Evolutionary conservation across 139 green algal species (phyloP).

Genomic region (Dunaliella sp.): DNA sequence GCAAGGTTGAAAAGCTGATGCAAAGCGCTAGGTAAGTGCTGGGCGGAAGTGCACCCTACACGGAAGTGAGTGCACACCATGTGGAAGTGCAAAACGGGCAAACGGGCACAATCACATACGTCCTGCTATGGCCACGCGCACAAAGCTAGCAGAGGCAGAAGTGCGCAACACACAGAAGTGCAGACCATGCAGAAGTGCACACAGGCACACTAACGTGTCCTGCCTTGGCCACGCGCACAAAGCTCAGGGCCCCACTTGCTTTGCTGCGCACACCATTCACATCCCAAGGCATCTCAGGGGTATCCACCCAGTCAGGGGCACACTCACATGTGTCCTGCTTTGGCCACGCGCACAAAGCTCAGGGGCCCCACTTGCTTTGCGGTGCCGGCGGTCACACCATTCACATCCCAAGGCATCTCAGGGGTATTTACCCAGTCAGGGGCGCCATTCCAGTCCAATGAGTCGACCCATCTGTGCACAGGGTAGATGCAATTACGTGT

Average conservation of each 20-base stretch:
- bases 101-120: conserved; percentile 39
- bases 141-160: no score
- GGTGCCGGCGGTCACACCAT: conserved; percentile 51
- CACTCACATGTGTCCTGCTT: conserved; percentile 56
- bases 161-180: no score
- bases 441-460: conserved; percentile 52
- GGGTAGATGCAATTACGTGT: conserved; percentile 13
- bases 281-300: conserved; percentile 55
- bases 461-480: conserved; percentile 83
- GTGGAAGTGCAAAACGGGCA: no score
- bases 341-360: conserved; percentile 66
- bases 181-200: no score
- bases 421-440: conserved; percentile 36
- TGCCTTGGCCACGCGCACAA: conserved; percentile 62
- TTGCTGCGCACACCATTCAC: conserved; percentile 46
- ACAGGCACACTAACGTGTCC: no score
- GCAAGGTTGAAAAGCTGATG: no score
- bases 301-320: conserved; percentile 27
- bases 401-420: conserved; percentile 57
- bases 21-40: no score
- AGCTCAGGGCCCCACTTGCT: conserved; percentile 60
- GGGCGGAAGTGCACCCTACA: no score
- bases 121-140: conserved; percentile 59
- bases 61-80: no score
- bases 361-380: conserved; percentile 56